phyloP scores from a whole-genome alignment of 306 rosid species.

The Abrus pulchellus region DNA sequence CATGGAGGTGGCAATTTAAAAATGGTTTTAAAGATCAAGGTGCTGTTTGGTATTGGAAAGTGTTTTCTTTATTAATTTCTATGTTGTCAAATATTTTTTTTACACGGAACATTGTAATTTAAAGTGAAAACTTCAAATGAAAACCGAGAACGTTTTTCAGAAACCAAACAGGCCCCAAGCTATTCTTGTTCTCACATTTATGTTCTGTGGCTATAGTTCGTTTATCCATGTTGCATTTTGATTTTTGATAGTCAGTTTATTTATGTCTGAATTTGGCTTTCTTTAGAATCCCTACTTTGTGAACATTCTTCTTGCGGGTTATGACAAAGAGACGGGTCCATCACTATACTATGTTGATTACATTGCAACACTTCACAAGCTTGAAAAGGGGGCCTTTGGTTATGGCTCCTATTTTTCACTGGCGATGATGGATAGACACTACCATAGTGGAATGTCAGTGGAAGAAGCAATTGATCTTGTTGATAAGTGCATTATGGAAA shows the following conservation, averaged over 20 bases:
- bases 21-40: neutral
- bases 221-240: neutral
- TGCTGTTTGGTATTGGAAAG: too few relatives aligned
- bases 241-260: constrained; percentile 31
- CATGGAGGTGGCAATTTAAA: neutral
- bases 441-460: constrained; percentile 78
- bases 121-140: too few relatives aligned
- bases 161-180: too few relatives aligned
- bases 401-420: constrained; percentile 92
- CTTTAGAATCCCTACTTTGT: constrained; percentile 86
- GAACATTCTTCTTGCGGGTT: constrained; percentile 94
- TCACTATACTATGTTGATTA: constrained; percentile 89
- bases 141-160: too few relatives aligned
- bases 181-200: too few relatives aligned
- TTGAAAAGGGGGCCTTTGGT: constrained; percentile 97
- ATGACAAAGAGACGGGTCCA: constrained; percentile 89
- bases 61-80: too few relatives aligned
- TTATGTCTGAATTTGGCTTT: constrained; percentile 34
- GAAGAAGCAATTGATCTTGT: constrained; percentile 85
- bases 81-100: too few relatives aligned
- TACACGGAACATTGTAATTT: too few relatives aligned
- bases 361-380: constrained; percentile 97
- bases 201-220: neutral
- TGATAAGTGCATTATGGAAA: constrained; percentile 84
- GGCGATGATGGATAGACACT: constrained; percentile 95